Evolutionary conservation across 805 yeast species (phyloP), one percentile per base, ranked within the genome.

Genomic region (Schwanniomyces yamadae): DNA sequence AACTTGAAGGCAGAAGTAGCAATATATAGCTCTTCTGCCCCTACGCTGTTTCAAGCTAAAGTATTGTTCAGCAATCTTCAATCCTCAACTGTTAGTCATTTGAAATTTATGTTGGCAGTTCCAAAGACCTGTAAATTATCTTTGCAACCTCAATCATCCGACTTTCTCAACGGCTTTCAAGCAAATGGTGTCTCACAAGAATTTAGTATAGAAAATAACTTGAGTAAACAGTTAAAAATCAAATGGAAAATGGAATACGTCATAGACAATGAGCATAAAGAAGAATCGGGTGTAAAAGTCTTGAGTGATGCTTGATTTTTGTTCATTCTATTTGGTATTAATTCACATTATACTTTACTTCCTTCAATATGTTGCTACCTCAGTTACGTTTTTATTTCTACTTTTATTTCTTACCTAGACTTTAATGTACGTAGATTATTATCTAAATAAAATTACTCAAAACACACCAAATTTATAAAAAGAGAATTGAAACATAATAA

Each of bases 241-340:
- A 83, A 86, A 57, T 87, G 90, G 91, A 84, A 82, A 57, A 71
- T 75, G 16, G 75, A 75, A 38, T 86, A 76, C 54, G 48, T 51
- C 8, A 54, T 71, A 7, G 75, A 73, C 35, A 77, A 79, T n/a
- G 54, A 57, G 15, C 55, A 59, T 6, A 59, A 59, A 14, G 81
- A 75, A 46, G 84, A 79, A 45, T 71, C 79, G 7, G 87, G 88
- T 6, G 78, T 80, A 13, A 55, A 59, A 42, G 53, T 45, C 8
- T 48, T 57, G 37, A 25, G 33, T 24, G 40, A 39, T 21, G 39
- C 44, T 32, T 23, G 23, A 32, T 24, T 32, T n/a, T 15, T 15
- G 23, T 25, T 21, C n/a, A n/a, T n/a, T n/a, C n/a, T n/a, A n/a
- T n/a, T n/a, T n/a, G n/a, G n/a, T n/a, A n/a, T n/a, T n/a, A n/a